Conservation (phyloP, 176 grass and related monocot genomes). For the Dendrocalamus sinicus region DNA sequence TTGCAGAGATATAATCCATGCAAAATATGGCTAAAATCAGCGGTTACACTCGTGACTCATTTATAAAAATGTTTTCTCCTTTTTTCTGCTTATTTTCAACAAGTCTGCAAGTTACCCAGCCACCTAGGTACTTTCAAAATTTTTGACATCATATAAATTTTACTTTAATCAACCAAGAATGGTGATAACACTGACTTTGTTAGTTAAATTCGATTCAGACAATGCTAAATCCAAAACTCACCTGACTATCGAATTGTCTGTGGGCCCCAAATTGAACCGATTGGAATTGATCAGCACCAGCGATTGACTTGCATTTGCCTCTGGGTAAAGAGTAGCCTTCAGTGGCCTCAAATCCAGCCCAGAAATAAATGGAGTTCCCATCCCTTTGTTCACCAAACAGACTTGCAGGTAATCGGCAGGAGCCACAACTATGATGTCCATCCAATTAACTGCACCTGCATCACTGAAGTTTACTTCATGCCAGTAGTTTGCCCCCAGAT, state of each 20-base stretch:
- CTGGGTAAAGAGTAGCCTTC: conserved; percentile 33
- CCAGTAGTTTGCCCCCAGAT: conserved; percentile 59
- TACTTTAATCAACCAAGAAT: conserved; percentile 8
- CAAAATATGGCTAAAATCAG: background rate
- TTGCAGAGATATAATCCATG: background rate
- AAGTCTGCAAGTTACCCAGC: background rate
- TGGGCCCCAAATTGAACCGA: conserved; percentile 38
- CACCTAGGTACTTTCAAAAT: background rate
- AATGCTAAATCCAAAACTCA: conserved; percentile 29
- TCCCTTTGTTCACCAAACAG: conserved; percentile 55
- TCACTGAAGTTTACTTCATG: conserved; percentile 15
- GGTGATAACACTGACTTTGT: background rate
- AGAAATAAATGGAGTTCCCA: conserved; percentile 64
- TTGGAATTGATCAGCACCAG: conserved; percentile 36
- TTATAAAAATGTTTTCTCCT: background rate
- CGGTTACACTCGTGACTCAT: background rate
- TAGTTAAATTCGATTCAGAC: background rate
- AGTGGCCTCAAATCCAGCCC: conserved; percentile 53
- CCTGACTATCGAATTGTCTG: conserved; percentile 31
- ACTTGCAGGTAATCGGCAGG: conserved; percentile 52
- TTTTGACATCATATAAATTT: background rate
- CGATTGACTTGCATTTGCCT: conserved; percentile 52
- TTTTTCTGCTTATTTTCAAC: background rate
- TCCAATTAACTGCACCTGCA: conserved; percentile 12
- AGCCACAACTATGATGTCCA: conserved; percentile 53